Base-by-base conservation (phyloP, 2,329 filamentous ascomycete species). In the Lachnellula arida region DNA sequence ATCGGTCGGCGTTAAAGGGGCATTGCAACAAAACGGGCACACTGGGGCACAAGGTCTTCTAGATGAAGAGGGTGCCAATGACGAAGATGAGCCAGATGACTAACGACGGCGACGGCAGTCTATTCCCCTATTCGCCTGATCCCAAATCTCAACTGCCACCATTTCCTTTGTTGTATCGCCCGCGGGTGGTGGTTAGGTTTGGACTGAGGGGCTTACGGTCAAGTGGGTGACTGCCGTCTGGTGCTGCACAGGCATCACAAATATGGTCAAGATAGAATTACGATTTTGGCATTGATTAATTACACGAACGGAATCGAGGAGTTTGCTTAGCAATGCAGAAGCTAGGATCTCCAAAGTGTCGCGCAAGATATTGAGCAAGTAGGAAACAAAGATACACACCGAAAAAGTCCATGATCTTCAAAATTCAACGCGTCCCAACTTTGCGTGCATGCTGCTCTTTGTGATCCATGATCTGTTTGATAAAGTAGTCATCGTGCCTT, bases 1-100 rank as follows among this genome's bases (percentile, higher is more conserved):
- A 70, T 69, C 64, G 49, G 48, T 53, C 60, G 68, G 68, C 69
- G 67, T 69, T 68, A 64, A 56, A 44, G 65, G 60, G 50, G 54
- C 55, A 59, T 69, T 56, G 54, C 49, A 58, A 60, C 55, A 57
- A 51, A 51, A 55, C 52, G 60, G 57, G 60, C 60, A 68, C 65
- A 59, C 28, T 62, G 68, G 69, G 63, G 68, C 68, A 51, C 50
- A 59, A 50, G 65, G 63, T 17, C 67, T 71, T 65, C 70, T 74
- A 62, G 68, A 75, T 58, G 78, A 79, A 59, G 80, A 82, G 66
- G 80, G 81, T 72, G 74, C 74, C 68, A 85, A 88, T 68, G 86
- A 87, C 58, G 78, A 81, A 69, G 82, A 85, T 55, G 81, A 81
- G 63, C 83, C 88, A 65, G 85, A 88, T 65, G 83, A 82, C 68